Evolutionary conservation across 106 monocot genomes (phyloP), one percentile per base, ranked within the genome.

Genomic region (Cymbidium sinense): DNA sequence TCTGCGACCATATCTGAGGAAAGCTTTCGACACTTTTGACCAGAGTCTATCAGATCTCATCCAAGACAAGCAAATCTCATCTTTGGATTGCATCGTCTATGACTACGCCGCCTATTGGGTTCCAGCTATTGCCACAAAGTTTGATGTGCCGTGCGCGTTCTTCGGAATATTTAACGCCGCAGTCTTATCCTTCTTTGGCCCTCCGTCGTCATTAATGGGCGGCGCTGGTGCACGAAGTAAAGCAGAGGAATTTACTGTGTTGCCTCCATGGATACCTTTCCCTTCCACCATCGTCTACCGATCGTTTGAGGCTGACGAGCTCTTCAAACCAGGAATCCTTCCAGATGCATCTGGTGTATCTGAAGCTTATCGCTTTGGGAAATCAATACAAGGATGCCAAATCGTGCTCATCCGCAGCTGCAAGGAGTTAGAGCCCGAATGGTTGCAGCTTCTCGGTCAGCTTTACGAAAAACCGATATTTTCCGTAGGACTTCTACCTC

Each of bases 81-180:
- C 47, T 15, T 13, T 47, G 15, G 47, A 94, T 52, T 90, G 83
- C 83, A 83, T 91, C 25, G 23, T 93, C 17, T 65, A 47, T 28
- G 93, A 93, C 76, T 90, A 83, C 77, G 55, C 83, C 17, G 76
- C 82, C 3, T 76, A 80, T 64, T 90, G 89, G 90, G 41, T 79
- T 5, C 69, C 82, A 3, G 33, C 47, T 0, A 64, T 81, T 0
- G 88, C 88, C 1, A 64, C 76, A 0, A 62, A 52, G 33, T 70
- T 71, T 27, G 43, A 73, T 6, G 34, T 88, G 6, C 85, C 82
- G 1, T 82, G 76, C 50, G 79, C 79, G 25, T 77, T 51, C 69
- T 69, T 91, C 50, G 10, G 76, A n/a, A 3, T 88, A 47, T 75
- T 73, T 29, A 36, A 17, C 8, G 83, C 83, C 1, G 15, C 78